These are phyloP conservation scores for Lipomyces yamanashiensis DNA, from an alignment of 805 yeast genomes.

Conservation along the genomic window DNA sequence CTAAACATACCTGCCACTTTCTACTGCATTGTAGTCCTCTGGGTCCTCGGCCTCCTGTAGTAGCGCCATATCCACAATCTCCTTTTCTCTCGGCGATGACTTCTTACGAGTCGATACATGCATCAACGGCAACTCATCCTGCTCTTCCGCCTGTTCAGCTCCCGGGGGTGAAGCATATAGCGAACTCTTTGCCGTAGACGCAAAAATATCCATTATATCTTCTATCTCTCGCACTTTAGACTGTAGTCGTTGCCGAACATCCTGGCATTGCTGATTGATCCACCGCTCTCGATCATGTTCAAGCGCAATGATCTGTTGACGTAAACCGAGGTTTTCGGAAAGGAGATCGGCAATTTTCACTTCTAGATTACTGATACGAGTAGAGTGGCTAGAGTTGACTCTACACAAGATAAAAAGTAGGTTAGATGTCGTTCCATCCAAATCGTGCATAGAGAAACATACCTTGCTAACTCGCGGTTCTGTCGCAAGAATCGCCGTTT, in stretches of 20 bases:
- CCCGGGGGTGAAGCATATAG: background rate
- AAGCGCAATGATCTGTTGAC: constrained; percentile 27
- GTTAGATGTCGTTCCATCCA: background rate
- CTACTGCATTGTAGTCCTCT: background rate
- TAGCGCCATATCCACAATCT: background rate
- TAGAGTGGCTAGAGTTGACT: constrained; percentile 34
- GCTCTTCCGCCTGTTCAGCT: background rate
- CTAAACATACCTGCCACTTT: background rate
- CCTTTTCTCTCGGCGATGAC: constrained; percentile 18
- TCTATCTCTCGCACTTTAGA: constrained; percentile 27
- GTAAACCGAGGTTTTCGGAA: constrained; percentile 33
- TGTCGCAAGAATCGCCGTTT: constrained; percentile 33
- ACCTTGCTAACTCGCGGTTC: constrained; percentile 35
- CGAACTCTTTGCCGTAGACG: constrained; percentile 11
- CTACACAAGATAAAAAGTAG: background rate
- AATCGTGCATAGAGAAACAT: constrained; percentile 2
- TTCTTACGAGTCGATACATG: constrained; percentile 23
- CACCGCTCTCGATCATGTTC: constrained; percentile 22
- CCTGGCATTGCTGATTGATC: constrained; percentile 17
- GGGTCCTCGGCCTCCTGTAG: constrained; percentile 3
- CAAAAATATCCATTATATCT: constrained; percentile 20
- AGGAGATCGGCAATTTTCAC: constrained; percentile 23
- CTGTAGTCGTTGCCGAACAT: constrained; percentile 16
- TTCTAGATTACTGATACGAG: constrained; percentile 31
- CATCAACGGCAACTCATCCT: constrained; percentile 1